phyloP scores from a whole-genome alignment of 202 grass and related monocot genomes.

The Sporobolus alterniflorus region DNA sequence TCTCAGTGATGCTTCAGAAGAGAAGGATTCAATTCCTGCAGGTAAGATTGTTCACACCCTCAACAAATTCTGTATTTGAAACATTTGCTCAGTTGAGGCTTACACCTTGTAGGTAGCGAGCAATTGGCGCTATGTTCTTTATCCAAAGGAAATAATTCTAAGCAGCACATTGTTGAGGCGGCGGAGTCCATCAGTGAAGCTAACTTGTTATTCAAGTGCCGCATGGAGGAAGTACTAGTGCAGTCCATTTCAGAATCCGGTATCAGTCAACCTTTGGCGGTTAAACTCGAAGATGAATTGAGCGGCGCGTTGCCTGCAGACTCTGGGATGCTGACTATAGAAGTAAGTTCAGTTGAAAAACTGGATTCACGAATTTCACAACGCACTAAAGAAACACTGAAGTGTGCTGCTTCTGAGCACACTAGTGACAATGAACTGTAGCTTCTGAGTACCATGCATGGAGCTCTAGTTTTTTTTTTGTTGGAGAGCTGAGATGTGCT shows the following conservation, averaged over 20 bases:
- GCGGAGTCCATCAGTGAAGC: slow-evolving; percentile 31
- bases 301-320: slow-evolving; percentile 1
- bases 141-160: slow-evolving; percentile 5
- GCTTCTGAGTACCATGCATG: too few species aligned
- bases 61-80: slow-evolving; percentile 8
- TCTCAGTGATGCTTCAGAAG: background rate
- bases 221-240: slow-evolving; percentile 46
- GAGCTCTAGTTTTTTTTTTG: too few species aligned
- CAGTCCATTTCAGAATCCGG: slow-evolving; percentile 44
- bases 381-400: slow-evolving; percentile 7
- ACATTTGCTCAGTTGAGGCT: slow-evolving; percentile 25
- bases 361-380: slow-evolving; percentile 10
- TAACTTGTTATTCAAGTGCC: slow-evolving; percentile 46
- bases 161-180: background rate
- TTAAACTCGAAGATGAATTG: slow-evolving; percentile 24
- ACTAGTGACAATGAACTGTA: background rate
- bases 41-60: slow-evolving; percentile 22
- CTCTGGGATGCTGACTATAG: background rate
- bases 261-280: slow-evolving; percentile 24
- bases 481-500: too few species aligned
- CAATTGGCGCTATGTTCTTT: background rate
- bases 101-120: slow-evolving; percentile 23
- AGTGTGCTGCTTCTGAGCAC: background rate
- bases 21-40: slow-evolving; percentile 25
- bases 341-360: slow-evolving; percentile 35